Percentiles rank a stretch among this genome's conserved stretches.
These are phyloP conservation scores for Gossypium mustelinum DNA, from an alignment of 345 rosid genomes.

Conservation along the genomic window DNA sequence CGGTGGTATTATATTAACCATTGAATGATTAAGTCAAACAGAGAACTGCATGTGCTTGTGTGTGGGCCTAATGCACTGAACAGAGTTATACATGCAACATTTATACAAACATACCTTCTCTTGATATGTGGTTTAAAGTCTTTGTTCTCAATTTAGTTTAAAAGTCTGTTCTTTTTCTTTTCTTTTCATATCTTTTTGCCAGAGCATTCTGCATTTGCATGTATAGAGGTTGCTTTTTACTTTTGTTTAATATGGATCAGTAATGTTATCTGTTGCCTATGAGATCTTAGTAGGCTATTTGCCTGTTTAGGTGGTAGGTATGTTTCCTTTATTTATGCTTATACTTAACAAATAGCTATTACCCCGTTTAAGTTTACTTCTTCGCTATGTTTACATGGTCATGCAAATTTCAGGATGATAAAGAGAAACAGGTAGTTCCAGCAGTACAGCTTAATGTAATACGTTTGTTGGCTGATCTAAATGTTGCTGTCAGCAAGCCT, in stretches of 20 bases:
- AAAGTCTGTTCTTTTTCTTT: conserved; percentile 7
- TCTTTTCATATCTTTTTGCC: background rate
- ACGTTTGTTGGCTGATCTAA: conserved; percentile 87
- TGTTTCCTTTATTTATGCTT: background rate
- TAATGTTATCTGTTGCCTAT: background rate
- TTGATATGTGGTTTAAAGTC: background rate
- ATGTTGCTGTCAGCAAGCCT: conserved; percentile 82
- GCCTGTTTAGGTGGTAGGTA: conserved; percentile 5
- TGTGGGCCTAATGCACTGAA: background rate
- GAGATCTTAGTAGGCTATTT: conserved; percentile 9
- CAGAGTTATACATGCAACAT: background rate
- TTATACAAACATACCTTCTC: background rate
- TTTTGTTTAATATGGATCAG: conserved; percentile 5
- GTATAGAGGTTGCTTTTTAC: background rate
- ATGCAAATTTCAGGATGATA: conserved; percentile 68
- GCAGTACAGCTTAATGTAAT: conserved; percentile 85
- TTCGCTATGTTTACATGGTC: background rate
- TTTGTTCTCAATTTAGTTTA: background rate
- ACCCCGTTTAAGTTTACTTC: background rate
- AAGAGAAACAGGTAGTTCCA: conserved; percentile 69
- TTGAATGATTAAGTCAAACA: conserved; percentile 7
- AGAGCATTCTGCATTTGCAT: conserved; percentile 8
- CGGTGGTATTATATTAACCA: conserved; percentile 12
- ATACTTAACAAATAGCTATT: conserved; percentile 4
- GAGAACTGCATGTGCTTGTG: background rate